These are phyloP conservation scores for Gelatoporia subvermispora DNA, from an alignment of 768 basidiomycete genomes.

Conservation along the genomic window DNA sequence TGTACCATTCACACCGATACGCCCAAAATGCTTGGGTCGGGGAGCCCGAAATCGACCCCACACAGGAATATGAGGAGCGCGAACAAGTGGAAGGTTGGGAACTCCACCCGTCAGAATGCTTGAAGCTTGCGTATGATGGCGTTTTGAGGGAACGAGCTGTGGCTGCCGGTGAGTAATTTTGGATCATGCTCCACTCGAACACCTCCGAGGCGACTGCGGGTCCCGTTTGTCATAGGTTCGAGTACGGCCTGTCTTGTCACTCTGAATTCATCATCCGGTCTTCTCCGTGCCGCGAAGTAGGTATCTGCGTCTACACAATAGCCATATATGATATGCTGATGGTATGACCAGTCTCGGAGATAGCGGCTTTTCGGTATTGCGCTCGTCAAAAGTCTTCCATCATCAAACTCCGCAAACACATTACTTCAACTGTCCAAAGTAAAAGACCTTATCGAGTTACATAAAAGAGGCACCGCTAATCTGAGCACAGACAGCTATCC, in stretches of 20 bases:
- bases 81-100: conserved; percentile 65
- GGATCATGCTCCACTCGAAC: conserved; percentile 6
- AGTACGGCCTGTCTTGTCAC: conserved; percentile 79
- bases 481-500: conserved; percentile 28
- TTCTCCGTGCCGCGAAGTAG: conserved; percentile 76
- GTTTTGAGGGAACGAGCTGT: conserved; percentile 63
- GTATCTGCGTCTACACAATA: conserved; percentile 17
- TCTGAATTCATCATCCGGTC: conserved; percentile 68
- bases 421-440: conserved; percentile 42
- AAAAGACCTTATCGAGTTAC: too few relatives aligned
- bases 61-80: conserved; percentile 61
- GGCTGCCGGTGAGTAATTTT: conserved; percentile 17
- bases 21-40: conserved; percentile 73
- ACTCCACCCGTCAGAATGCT: conserved; percentile 63
- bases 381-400: conserved; percentile 60
- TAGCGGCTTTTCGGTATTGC: conserved; percentile 70
- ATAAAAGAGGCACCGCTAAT: too few relatives aligned
- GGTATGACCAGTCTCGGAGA: conserved; percentile 81
- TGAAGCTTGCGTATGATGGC: conserved; percentile 67
- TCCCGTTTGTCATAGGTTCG: conserved; percentile 46
- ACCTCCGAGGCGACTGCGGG: neutral
- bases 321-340: too few relatives aligned
- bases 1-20: conserved; percentile 80
- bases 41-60: conserved; percentile 79
- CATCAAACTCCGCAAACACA: conserved; percentile 37